Evolutionary conservation across 805 yeast species (phyloP).

Genomic region (Spathaspora sp.): DNA sequence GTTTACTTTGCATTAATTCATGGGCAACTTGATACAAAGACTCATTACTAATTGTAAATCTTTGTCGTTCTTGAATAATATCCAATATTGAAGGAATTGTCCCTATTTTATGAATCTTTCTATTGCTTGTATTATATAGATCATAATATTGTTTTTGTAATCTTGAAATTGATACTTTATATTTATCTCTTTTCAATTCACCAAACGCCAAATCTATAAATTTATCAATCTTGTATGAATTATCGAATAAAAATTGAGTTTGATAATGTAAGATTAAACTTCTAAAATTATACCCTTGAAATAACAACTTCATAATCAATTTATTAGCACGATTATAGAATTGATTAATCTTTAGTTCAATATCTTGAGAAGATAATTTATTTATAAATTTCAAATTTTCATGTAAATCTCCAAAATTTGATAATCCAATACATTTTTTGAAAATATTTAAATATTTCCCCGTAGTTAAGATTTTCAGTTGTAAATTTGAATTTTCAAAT

Average conservation of each 20-base stretch:
- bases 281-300: constrained; percentile 55
- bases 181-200: constrained; percentile 49
- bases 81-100: constrained; percentile 6
- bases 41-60: constrained; percentile 39
- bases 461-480: constrained; percentile 66
- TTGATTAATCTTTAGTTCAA: constrained; percentile 53
- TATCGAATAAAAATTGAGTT: constrained; percentile 53
- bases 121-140: constrained; percentile 1
- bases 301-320: constrained; percentile 52
- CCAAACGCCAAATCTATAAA: constrained; percentile 48
- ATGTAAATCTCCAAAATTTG: constrained; percentile 22
- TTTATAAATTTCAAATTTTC: constrained; percentile 25
- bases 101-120: constrained; percentile 3
- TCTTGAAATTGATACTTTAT: constrained; percentile 25
- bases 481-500: constrained; percentile 49
- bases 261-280: constrained; percentile 49
- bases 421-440: constrained; percentile 53
- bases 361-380: constrained; percentile 35
- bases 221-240: constrained; percentile 46
- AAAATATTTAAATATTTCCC: constrained; percentile 83
- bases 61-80: constrained; percentile 14
- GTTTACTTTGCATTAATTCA: constrained; percentile 42
- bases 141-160: constrained; percentile 22
- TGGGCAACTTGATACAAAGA: constrained; percentile 43
- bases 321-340: constrained; percentile 69